A percentile compares a stretch with the other conserved stretches of the same genome.
Conservation (phyloP, 352 stramenopile genomes). For the Phytophthora syringae region DNA sequence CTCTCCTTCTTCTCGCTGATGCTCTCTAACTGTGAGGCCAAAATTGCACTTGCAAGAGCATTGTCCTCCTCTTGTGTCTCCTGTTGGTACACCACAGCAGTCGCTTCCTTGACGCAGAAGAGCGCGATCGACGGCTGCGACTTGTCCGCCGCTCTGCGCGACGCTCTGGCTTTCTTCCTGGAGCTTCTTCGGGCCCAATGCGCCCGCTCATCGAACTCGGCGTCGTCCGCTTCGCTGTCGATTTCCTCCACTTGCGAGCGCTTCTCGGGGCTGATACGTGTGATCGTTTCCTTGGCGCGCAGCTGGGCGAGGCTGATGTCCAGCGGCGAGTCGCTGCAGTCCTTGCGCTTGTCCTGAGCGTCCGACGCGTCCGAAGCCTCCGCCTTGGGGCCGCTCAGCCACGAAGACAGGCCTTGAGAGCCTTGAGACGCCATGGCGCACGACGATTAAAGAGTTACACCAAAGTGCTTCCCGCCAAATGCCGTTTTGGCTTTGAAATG, state of each 20-base stretch:
- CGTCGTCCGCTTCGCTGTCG: constrained; percentile 75
- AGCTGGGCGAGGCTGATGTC: constrained; percentile 52
- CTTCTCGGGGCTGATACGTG: constrained; percentile 61
- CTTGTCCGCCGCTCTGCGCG: constrained; percentile 38
- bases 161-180: constrained; percentile 42
- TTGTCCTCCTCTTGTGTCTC: neutral
- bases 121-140: constrained; percentile 70
- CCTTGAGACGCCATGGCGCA: constrained; percentile 37
- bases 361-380: constrained; percentile 2
- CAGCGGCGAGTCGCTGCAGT: constrained; percentile 39
- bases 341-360: constrained; percentile 9
- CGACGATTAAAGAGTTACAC: constrained; percentile 1
- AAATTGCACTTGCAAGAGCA: constrained; percentile 6
- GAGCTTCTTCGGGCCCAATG: constrained; percentile 61
- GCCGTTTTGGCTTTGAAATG: constrained; percentile 12
- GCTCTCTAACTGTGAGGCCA: constrained; percentile 13
- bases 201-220: constrained; percentile 72
- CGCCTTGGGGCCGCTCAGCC: constrained; percentile 35
- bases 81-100: neutral
- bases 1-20: constrained; percentile 12
- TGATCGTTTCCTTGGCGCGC: constrained; percentile 50
- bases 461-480: constrained; percentile 30
- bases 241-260: constrained; percentile 66
- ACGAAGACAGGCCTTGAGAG: constrained; percentile 45
- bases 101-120: constrained; percentile 54